These are phyloP conservation scores for Aspergillus fumigatiaffinis DNA, from an alignment of 2,329 filamentous ascomycete genomes.

Conservation along the genomic window DNA sequence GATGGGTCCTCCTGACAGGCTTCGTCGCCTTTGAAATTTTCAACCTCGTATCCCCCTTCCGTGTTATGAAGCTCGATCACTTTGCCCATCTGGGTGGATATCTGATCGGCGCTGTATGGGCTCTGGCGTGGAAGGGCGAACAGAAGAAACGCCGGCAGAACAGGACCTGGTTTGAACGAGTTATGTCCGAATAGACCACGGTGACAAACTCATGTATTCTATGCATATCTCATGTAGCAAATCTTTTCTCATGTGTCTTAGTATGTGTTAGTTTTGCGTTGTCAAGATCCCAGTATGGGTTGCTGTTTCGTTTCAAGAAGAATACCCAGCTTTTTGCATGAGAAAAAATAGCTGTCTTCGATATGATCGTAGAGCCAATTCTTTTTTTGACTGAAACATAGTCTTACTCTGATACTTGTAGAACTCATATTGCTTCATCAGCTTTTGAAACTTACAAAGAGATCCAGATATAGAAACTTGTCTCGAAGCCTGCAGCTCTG, in stretches of 20 bases:
- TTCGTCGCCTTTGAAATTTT: conserved; percentile 37
- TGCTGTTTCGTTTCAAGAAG: background rate
- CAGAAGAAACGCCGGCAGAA: conserved; percentile 12
- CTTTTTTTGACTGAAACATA: background rate
- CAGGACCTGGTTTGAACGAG: conserved; percentile 13
- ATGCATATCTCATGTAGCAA: background rate
- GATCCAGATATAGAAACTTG: background rate
- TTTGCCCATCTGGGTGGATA: conserved; percentile 43
- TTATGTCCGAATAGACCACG: background rate
- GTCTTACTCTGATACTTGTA: background rate
- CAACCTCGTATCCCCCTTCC: conserved; percentile 26
- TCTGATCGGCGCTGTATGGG: conserved; percentile 29
- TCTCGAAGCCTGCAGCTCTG: background rate
- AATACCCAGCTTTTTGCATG: background rate
- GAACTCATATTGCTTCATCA: background rate
- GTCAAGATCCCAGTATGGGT: background rate
- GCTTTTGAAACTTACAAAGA: background rate
- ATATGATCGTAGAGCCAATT: background rate
- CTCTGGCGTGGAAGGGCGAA: conserved; percentile 8
- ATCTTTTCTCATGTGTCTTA: background rate
- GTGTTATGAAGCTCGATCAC: conserved; percentile 35
- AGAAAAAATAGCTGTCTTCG: background rate
- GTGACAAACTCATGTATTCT: background rate
- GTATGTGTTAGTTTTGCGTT: background rate
- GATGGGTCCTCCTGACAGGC: conserved; percentile 33